A percentile compares a stretch with the other conserved stretches of the same genome.
phyloP scores from a whole-genome alignment of 1,284 basidiomycete genomes.

The Leccinum huronense region DNA sequence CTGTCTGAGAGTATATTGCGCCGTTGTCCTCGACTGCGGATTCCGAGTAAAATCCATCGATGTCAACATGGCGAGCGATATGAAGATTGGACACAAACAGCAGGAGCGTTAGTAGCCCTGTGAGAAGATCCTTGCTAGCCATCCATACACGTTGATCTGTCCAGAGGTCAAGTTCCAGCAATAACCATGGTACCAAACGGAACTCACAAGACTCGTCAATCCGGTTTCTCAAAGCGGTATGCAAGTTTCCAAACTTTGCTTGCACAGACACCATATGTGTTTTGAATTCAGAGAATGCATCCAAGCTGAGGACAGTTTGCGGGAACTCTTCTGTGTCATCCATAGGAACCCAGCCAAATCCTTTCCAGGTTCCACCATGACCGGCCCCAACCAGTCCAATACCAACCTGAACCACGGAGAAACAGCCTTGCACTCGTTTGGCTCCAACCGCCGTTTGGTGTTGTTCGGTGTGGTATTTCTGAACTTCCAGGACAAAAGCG shows the following conservation, averaged over 20 bases:
- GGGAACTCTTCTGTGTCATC: conserved; percentile 51
- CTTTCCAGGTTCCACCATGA: conserved; percentile 67
- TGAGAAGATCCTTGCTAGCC: conserved; percentile 49
- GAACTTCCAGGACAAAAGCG: conserved; percentile 71
- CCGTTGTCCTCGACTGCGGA: conserved; percentile 40
- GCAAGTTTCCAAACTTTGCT: conserved; percentile 44
- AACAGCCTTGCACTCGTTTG: conserved; percentile 64
- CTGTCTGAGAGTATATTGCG: conserved; percentile 57
- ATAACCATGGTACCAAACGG: neutral
- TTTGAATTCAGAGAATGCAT: conserved; percentile 55
- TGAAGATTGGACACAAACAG: conserved; percentile 64
- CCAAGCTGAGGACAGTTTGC: conserved; percentile 47
- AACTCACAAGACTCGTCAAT: conserved; percentile 43
- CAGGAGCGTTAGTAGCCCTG: conserved; percentile 56
- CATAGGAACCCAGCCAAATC: conserved; percentile 71
- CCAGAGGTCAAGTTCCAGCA: conserved; percentile 14
- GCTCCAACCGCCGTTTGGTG: conserved; percentile 35
- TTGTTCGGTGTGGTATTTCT: conserved; percentile 51
- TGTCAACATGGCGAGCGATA: conserved; percentile 72
- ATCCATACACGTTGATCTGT: conserved; percentile 32
- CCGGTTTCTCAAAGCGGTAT: conserved; percentile 39
- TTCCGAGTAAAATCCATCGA: conserved; percentile 66
- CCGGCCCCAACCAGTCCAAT: conserved; percentile 73
- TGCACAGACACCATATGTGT: conserved; percentile 48
- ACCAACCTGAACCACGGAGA: conserved; percentile 64